phyloP scores from a whole-genome alignment of 352 stramenopile genomes.

The Pythium oligandrum region DNA sequence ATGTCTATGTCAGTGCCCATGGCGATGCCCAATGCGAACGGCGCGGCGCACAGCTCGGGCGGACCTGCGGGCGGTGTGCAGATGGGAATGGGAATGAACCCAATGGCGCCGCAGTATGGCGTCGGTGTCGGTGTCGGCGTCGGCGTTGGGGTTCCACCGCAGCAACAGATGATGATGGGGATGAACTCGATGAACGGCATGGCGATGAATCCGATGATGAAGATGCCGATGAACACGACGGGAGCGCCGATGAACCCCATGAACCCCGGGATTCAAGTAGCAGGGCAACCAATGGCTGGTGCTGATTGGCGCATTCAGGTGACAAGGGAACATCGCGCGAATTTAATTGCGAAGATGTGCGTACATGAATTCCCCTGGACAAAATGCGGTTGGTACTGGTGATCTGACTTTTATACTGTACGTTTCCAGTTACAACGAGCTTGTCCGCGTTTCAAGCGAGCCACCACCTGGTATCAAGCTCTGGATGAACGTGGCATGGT shows the following conservation, averaged over 20 bases:
- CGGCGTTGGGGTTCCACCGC: neutral
- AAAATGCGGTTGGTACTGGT: neutral
- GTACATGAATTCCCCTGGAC: slow-evolving; percentile 1
- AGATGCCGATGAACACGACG: neutral
- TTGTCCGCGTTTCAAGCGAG: slow-evolving; percentile 79
- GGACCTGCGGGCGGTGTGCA: slow-evolving; percentile 18
- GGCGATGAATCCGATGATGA: slow-evolving; percentile 31
- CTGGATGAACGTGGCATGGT: slow-evolving; percentile 87
- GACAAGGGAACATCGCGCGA: slow-evolving; percentile 73
- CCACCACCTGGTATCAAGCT: slow-evolving; percentile 75
- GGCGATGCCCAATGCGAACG: slow-evolving; percentile 27
- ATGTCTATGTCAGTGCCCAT: slow-evolving; percentile 60
- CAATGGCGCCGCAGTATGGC: slow-evolving; percentile 34
- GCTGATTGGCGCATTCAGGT: slow-evolving; percentile 80
- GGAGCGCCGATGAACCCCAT: slow-evolving; percentile 11
- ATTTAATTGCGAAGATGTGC: slow-evolving; percentile 85
- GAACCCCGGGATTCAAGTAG: slow-evolving; percentile 26
- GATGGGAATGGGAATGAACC: slow-evolving; percentile 49
- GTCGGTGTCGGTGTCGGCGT: slow-evolving; percentile 8
- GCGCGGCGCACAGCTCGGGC: slow-evolving; percentile 22
- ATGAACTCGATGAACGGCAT: slow-evolving; percentile 58
- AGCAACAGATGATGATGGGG: slow-evolving; percentile 31
- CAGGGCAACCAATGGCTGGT: slow-evolving; percentile 22
- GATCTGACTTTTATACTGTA: slow-evolving; percentile 6
- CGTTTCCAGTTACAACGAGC: slow-evolving; percentile 65